Conservation (phyloP, 768 basidiomycete genomes). For the Rhodocollybia butyracea region DNA sequence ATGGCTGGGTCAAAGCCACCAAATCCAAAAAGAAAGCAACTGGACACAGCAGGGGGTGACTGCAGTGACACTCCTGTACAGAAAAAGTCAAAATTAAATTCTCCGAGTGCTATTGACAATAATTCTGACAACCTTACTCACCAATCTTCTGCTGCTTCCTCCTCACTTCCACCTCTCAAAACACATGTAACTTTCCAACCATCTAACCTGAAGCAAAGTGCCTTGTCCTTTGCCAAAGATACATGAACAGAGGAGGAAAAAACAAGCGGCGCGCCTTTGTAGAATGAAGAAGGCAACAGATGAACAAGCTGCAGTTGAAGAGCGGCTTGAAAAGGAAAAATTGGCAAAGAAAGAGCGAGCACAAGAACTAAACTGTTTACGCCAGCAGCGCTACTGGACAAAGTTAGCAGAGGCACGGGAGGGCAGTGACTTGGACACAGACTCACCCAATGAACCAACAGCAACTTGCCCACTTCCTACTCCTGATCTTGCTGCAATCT, state of each 20-base stretch:
- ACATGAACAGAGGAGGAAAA: neutral
- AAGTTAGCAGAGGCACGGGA: neutral
- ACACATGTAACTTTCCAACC: neutral
- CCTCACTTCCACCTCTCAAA: neutral
- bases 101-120: neutral
- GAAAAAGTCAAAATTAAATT: neutral
- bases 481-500: neutral
- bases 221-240: slow-evolving; percentile 2
- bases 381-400: neutral
- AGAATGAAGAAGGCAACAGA: neutral
- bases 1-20: neutral
- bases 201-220: neutral
- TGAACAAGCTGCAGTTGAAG: neutral
- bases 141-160: neutral
- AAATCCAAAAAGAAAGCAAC: too few relatives aligned
- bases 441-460: neutral
- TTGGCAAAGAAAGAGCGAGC: neutral
- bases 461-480: neutral
- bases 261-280: neutral
- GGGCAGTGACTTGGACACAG: neutral
- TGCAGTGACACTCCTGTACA: neutral
- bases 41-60: neutral
- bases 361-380: too few relatives aligned
- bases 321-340: neutral
- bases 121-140: neutral